Percentiles rank a stretch among this genome's conserved stretches.
Evolutionary conservation across 805 yeast species (phyloP).

Genomic region (Saccharomycopsis synnaedendra): DNA sequence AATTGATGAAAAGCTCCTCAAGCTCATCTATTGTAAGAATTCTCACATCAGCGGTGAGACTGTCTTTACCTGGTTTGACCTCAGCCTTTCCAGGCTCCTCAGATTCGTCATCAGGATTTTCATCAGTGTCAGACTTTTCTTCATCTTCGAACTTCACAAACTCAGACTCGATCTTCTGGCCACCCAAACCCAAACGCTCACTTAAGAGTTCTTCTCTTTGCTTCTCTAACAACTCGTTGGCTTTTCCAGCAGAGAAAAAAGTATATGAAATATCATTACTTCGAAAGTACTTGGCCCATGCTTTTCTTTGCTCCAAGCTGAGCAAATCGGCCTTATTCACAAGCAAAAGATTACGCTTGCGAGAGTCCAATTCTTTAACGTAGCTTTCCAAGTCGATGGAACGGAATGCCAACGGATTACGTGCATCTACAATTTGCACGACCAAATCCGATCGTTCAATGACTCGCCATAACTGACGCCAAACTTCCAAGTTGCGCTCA

Average conservation of each 20-base stretch:
- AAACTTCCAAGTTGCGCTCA: conserved; percentile 93
- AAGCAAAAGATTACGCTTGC: conserved; percentile 68
- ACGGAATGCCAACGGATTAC: conserved; percentile 85
- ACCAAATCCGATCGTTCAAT: conserved; percentile 88
- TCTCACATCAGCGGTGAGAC: conserved; percentile 33
- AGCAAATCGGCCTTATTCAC: conserved; percentile 92
- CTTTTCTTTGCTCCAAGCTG: conserved; percentile 60
- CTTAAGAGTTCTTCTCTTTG: conserved; percentile 36
- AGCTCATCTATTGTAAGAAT: conserved; percentile 77
- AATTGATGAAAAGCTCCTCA: conserved; percentile 63
- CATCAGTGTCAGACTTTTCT: conserved; percentile 10
- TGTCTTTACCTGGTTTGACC: conserved; percentile 16
- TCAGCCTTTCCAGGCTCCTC: background rate
- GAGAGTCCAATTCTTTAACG: conserved; percentile 64
- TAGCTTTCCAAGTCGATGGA: conserved; percentile 80
- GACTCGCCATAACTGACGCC: conserved; percentile 98
- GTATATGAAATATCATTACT: conserved; percentile 66
- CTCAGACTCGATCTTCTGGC: conserved; percentile 18
- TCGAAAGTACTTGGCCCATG: conserved; percentile 81
- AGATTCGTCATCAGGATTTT: conserved; percentile 21
- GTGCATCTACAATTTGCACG: conserved; percentile 95
- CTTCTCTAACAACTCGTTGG: conserved; percentile 63
- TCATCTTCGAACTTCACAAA: conserved; percentile 19
- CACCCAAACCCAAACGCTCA: conserved; percentile 5
- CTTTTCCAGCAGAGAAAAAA: conserved; percentile 84